Evolutionary conservation across 1,284 basidiomycete species (phyloP).

Genomic region (Ustilago lituana): DNA sequence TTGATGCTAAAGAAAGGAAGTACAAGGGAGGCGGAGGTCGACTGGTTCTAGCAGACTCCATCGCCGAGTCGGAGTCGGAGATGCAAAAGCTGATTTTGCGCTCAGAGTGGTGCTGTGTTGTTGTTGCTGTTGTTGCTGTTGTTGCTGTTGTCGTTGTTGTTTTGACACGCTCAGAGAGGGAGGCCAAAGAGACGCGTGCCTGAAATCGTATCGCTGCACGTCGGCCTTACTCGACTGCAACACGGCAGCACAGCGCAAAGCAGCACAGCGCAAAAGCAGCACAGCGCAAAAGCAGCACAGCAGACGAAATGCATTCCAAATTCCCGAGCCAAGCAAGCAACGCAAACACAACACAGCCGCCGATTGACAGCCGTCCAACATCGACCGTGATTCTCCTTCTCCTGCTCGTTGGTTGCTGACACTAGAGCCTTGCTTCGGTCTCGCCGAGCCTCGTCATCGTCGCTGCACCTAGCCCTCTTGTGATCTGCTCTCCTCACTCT

Average conservation of each 20-base stretch:
- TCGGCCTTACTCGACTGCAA: conserved; percentile 18
- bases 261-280: too few species aligned
- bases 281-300: background rate
- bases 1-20: background rate
- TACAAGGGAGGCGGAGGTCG: background rate
- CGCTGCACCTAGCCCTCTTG: background rate
- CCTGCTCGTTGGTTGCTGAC: background rate
- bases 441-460: too few species aligned
- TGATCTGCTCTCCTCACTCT: background rate
- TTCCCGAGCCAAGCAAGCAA: conserved; percentile 24
- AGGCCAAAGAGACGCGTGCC: conserved; percentile 12
- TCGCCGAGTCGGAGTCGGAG: conserved; percentile 39
- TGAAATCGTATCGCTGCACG: conserved; percentile 17
- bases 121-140: conserved; percentile 12
- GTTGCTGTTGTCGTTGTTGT: too few species aligned
- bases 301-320: conserved; percentile 16
- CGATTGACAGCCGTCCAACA: conserved; percentile 12
- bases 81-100: conserved; percentile 5
- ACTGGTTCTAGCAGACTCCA: conserved; percentile 33
- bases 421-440: background rate
- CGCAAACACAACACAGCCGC: conserved; percentile 16
- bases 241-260: conserved; percentile 2
- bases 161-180: too few species aligned
- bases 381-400: background rate
- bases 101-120: conserved; percentile 6